Evolutionary conservation across 192 early-diverging fungal genomes (phyloP), one percentile per base, ranked within the genome.

Genomic region (Thamnidium elegans): DNA sequence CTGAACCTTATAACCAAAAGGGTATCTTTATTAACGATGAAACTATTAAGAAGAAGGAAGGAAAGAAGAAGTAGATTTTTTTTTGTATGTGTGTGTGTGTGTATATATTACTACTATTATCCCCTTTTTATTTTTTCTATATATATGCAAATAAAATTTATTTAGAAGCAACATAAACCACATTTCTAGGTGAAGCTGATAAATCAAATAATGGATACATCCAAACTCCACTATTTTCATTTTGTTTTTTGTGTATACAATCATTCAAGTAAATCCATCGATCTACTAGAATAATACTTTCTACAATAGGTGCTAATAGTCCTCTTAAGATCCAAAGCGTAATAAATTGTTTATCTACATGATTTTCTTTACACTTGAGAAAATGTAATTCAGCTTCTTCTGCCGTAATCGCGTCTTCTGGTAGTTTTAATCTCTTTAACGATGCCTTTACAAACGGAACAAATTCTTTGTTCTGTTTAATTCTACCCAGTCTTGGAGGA

Each of bases 1-100:
- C 97, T 34, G 97, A 99, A 80, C 97, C 97, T 36, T 99, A 97
- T 68, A 99, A 99, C 80, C 95, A 96, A 76, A 99, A 99, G 84
- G 97, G 97, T 64, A 94, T 97, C 46, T 99, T 99, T 84, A 88
- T 99, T 58, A 90, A 92, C 32, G 94, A 95, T 69, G 94, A 99
- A 80, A 98, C 95, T 6, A 99, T 99, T 72, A 91, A 90, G 73
- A 97, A 97, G 86, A 99, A 97, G 89, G 92, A 91, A 58, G 90
- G 92, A 67, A 99, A 96, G 86, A 99, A 96, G 84, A 90, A 92
- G 77, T 92, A 83, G 23, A 63, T 6, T 15, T 3, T n/a, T 17
- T 36, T 48, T 17, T 48, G n/a, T 48, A 1, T 48, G 15, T 15
- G 46, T 19, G 46, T 48, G 46, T 48, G 46, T 48, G 46, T 48